A percentile compares a stretch with the other conserved stretches of the same genome.
phyloP scores from a whole-genome alignment of 257 asterid genomes.

The Lantana camara region DNA sequence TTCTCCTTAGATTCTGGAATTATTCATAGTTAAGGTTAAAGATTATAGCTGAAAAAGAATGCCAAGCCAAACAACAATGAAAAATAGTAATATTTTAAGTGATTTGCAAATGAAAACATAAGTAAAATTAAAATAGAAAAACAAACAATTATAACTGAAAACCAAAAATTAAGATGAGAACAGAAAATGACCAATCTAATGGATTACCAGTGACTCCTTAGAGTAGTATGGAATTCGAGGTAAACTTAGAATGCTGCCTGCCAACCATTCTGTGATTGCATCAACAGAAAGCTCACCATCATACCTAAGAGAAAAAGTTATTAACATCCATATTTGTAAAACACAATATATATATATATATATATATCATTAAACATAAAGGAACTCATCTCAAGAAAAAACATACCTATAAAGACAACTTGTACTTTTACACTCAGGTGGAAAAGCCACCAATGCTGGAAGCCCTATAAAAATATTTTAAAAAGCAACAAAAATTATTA shows the following conservation, averaged over 20 bases:
- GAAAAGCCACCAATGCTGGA: slow-evolving; percentile 86
- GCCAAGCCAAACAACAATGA: too few species aligned
- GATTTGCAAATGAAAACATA: neutral
- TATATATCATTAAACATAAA: neutral
- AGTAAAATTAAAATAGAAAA: neutral
- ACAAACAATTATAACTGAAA: slow-evolving; percentile 1
- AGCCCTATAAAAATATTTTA: slow-evolving; percentile 52
- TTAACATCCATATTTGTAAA: slow-evolving; percentile 13
- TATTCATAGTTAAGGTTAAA: too few species aligned
- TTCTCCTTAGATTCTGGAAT: neutral
- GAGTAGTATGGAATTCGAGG: slow-evolving; percentile 85
- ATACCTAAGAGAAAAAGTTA: slow-evolving; percentile 55
- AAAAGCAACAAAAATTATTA: slow-evolving; percentile 15
- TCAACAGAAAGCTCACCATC: slow-evolving; percentile 82
- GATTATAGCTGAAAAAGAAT: too few species aligned
- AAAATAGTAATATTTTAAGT: neutral
- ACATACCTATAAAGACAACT: slow-evolving; percentile 73
- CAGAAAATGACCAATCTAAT: slow-evolving; percentile 2
- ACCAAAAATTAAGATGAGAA: slow-evolving; percentile 2
- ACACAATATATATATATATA: neutral
- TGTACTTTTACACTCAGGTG: slow-evolving; percentile 84
- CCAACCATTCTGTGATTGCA: slow-evolving; percentile 86
- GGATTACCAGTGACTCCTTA: slow-evolving; percentile 86
- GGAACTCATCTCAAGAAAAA: slow-evolving; percentile 19
- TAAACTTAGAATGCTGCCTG: slow-evolving; percentile 66